Evolutionary conservation across 2,329 filamentous ascomycete genomes (phyloP).

Genomic region (Diaporthe citrichinensis): DNA sequence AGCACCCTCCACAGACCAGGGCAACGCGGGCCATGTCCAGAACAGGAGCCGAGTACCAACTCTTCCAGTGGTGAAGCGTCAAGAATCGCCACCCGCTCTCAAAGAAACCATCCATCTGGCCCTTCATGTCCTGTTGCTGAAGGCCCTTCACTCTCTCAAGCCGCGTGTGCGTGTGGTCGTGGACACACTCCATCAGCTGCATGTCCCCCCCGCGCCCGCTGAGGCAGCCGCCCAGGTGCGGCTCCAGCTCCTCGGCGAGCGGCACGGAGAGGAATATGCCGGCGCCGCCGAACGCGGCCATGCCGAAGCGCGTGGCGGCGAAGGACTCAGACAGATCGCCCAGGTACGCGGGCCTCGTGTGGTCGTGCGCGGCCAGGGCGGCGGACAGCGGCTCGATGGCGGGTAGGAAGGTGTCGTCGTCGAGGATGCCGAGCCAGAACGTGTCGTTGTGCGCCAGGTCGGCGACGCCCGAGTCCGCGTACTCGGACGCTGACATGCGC

Average conservation of each 20-base stretch:
- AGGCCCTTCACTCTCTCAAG: conserved; percentile 68
- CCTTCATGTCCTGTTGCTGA: conserved; percentile 69
- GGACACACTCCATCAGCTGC: conserved; percentile 70
- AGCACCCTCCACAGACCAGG: conserved; percentile 69
- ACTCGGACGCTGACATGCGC: neutral
- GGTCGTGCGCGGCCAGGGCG: conserved; percentile 61
- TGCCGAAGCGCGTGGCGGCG: conserved; percentile 65
- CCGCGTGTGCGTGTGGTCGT: conserved; percentile 64
- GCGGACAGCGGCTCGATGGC: conserved; percentile 63
- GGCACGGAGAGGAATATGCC: conserved; percentile 71
- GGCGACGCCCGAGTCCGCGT: neutral
- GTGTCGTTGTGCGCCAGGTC: conserved; percentile 53
- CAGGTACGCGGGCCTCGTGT: conserved; percentile 64
- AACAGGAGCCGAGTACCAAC: conserved; percentile 67
- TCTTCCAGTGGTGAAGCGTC: conserved; percentile 75
- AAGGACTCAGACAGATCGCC: conserved; percentile 71
- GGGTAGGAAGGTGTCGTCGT: conserved; percentile 72
- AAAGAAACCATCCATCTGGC: conserved; percentile 71
- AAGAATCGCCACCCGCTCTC: conserved; percentile 67
- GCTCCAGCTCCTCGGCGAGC: conserved; percentile 62
- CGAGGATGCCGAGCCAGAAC: conserved; percentile 67
- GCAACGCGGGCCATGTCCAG: conserved; percentile 63
- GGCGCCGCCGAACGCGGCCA: conserved; percentile 73
- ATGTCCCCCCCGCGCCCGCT: conserved; percentile 66
- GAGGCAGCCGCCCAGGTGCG: conserved; percentile 64